These are phyloP conservation scores for Chrysanthemum lavandulifolium DNA, from an alignment of 129 eudicot species.

Conservation along the genomic window DNA sequence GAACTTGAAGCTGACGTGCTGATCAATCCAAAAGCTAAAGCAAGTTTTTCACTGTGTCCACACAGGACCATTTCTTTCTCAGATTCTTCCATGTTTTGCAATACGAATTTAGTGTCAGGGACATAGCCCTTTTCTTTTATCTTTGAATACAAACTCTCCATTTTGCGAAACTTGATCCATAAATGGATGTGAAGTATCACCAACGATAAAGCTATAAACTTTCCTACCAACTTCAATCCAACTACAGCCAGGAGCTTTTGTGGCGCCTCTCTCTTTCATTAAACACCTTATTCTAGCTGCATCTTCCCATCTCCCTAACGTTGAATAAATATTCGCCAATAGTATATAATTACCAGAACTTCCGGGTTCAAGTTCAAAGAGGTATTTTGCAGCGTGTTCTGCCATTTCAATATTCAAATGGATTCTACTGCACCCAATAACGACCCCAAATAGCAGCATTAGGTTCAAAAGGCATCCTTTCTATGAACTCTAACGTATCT, in stretches of 20 bases:
- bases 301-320: slow-evolving; percentile 39
- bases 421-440: slow-evolving; percentile 46
- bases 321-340: slow-evolving; percentile 43
- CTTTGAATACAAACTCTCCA: slow-evolving; percentile 24
- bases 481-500: slow-evolving; percentile 33
- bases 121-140: slow-evolving; percentile 40
- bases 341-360: slow-evolving; percentile 40
- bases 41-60: slow-evolving; percentile 47
- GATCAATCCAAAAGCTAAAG: slow-evolving; percentile 45
- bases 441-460: slow-evolving; percentile 44
- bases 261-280: slow-evolving; percentile 35
- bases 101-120: slow-evolving; percentile 40
- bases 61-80: slow-evolving; percentile 36
- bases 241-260: slow-evolving; percentile 40
- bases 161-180: slow-evolving; percentile 28
- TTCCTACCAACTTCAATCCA: slow-evolving; percentile 46
- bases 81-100: slow-evolving; percentile 39
- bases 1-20: slow-evolving; percentile 21
- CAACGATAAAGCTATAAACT: slow-evolving; percentile 38
- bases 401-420: slow-evolving; percentile 43
- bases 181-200: slow-evolving; percentile 36
- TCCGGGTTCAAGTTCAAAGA: slow-evolving; percentile 38
- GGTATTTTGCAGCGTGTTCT: slow-evolving; percentile 35
- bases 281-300: slow-evolving; percentile 32
- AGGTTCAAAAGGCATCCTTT: slow-evolving; percentile 47